phyloP scores from a whole-genome alignment of 352 stramenopile species.

The Globisporangium cederbergense region DNA sequence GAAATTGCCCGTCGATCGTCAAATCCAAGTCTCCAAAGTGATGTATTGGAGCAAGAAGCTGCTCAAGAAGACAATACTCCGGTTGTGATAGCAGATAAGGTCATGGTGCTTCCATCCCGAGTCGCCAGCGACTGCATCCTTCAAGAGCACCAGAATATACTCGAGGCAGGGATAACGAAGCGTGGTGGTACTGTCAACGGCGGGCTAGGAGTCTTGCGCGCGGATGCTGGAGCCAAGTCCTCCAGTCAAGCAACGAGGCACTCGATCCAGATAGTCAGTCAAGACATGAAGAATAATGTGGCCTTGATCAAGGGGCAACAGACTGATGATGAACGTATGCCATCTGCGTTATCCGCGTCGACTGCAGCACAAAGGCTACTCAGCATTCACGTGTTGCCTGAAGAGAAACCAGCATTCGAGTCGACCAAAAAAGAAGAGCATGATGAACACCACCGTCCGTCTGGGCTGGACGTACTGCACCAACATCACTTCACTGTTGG shows the following conservation, averaged over 20 bases:
- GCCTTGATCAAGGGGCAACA: background rate
- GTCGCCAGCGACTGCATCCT: slow-evolving; percentile 1
- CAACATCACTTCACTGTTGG: background rate
- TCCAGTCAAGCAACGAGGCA: background rate
- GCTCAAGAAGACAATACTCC: background rate
- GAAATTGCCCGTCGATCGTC: background rate
- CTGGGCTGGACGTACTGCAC: background rate
- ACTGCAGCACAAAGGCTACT: background rate
- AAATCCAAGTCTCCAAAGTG: background rate
- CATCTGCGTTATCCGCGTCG: background rate
- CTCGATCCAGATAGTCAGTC: slow-evolving; percentile 8
- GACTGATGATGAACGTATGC: background rate
- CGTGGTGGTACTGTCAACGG: background rate
- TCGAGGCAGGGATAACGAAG: background rate
- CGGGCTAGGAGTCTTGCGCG: background rate
- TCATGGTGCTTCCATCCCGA: background rate
- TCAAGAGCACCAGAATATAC: background rate
- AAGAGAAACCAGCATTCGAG: background rate
- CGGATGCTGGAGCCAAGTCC: background rate
- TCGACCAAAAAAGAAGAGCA: background rate
- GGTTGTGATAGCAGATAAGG: background rate
- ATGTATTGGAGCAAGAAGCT: background rate
- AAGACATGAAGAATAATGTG: background rate
- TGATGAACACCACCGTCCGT: background rate
- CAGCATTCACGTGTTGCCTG: background rate